Base-by-base conservation (phyloP, 1,284 basidiomycete genomes). In the Heterobasidion occidentale region DNA sequence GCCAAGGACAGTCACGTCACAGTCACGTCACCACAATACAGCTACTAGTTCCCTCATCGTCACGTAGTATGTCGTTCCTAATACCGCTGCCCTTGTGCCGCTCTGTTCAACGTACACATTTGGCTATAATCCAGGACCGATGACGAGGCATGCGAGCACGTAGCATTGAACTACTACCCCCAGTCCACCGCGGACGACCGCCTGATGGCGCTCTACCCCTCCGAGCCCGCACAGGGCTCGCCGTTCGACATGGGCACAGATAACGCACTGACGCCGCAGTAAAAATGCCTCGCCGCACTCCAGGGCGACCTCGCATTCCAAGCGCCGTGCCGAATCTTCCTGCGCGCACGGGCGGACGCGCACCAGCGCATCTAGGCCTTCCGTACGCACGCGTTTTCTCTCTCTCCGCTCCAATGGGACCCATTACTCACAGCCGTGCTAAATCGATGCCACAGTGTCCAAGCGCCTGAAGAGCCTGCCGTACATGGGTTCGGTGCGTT, bases 221-320 rank as follows among this genome's bases (percentile, higher is more conserved):
- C 60, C 9, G 64, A 71, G 51, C 56, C 62, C 15, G 54, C 62
- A 7, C 55, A 64, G 59, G 69, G 70, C 9, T 69, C 70, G 14
- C 72, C 71, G 0, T 74, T 69, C 56, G 60, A 67, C 35, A 73
- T 71, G 2, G 70, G 72, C 3, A 50, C 45, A 1, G 55, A 56
- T 2, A 73, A 74, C 59, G 63, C 63, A 19, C 35, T 70, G n/a
- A 69, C 67, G 58, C 66, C 71, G 0, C 57, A 73, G 59, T 74
- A 61, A 63, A 72, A 74, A 59, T 64, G 72, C 0, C 51, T 72
- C 20, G 67, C 71, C 1, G 65, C 72, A 1, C 53, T 73, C 9
- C 61, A 66, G 45, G 71, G 72, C 7, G 74, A 75, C 56, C n/a
- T 65, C 0, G 36, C 63, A 2, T 72, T 72, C 60, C 65, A 71